Percentiles rank a stretch among this genome's conserved stretches.
These are phyloP conservation scores for Guadua angustifolia DNA, from an alignment of 176 grass and related monocot genomes.

Conservation along the genomic window DNA sequence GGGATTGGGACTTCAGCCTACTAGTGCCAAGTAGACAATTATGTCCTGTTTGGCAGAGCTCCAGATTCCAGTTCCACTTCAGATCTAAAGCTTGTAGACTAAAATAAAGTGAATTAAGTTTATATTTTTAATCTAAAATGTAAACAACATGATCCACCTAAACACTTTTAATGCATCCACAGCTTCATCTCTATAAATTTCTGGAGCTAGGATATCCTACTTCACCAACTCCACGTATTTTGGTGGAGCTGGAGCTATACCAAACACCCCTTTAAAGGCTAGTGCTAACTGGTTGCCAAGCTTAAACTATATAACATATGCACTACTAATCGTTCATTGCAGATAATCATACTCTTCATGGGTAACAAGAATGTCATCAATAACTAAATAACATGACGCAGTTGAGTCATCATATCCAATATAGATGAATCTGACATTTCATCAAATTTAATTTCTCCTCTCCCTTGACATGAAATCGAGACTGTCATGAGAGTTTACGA, in stretches of 20 bases:
- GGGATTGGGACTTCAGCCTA: background rate
- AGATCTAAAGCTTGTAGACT: too few relatives aligned
- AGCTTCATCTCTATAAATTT: too few relatives aligned
- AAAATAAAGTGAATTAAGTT: too few relatives aligned
- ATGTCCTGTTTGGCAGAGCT: too few relatives aligned
- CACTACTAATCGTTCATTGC: background rate
- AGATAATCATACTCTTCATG: slow-evolving; percentile 1
- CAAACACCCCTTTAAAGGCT: too few relatives aligned
- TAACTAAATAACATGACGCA: slow-evolving; percentile 19
- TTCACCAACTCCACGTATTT: too few relatives aligned
- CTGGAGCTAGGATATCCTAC: too few relatives aligned
- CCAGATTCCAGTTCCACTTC: too few relatives aligned
- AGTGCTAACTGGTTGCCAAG: slow-evolving; percentile 21
- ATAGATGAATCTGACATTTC: slow-evolving; percentile 32
- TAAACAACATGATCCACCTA: too few relatives aligned
- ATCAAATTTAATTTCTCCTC: background rate
- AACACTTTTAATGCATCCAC: too few relatives aligned
- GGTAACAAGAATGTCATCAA: background rate
- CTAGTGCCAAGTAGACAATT: background rate
- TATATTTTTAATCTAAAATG: too few relatives aligned
- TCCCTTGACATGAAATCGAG: background rate
- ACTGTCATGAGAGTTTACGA: background rate
- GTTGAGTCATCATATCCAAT: slow-evolving; percentile 8
- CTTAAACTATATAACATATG: slow-evolving; percentile 22
- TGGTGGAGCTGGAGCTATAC: too few relatives aligned